Conservation (phyloP, 306 rosid genomes). For the Sesbania bispinosa region DNA sequence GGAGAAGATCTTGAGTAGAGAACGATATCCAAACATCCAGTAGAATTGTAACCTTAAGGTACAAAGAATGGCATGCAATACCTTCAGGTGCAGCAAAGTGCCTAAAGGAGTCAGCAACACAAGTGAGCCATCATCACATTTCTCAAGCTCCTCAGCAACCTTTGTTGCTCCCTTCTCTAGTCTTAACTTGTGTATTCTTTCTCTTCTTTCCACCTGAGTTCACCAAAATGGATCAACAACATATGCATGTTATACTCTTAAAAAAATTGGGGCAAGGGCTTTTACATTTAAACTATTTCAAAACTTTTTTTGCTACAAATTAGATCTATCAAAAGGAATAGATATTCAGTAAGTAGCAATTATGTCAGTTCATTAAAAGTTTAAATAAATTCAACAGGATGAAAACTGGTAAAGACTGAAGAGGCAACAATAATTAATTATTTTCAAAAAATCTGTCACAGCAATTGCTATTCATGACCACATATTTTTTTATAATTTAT, state of each 20-base stretch:
- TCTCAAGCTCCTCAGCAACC: conserved; percentile 88
- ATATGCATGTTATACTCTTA: not conserved
- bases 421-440: not conserved
- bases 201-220: conserved; percentile 69
- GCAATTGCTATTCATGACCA: not conserved
- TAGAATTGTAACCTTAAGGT: too few relatives aligned
- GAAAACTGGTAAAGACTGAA: not conserved
- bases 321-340: not conserved
- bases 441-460: conserved; percentile 1
- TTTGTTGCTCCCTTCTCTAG: conserved; percentile 88
- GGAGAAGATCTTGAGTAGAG: too few relatives aligned
- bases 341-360: not conserved
- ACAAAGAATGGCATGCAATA: too few relatives aligned
- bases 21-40: too few relatives aligned
- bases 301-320: not conserved
- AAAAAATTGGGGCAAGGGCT: not conserved
- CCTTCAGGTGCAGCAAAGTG: too few relatives aligned
- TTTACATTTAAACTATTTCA: not conserved
- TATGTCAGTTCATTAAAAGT: too few relatives aligned
- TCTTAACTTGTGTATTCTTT: conserved; percentile 75
- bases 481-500: not conserved
- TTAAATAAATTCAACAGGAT: not conserved
- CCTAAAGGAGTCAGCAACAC: too few relatives aligned
- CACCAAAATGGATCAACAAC: conserved; percentile 24
- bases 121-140: conserved; percentile 61